A percentile compares a stretch with the other conserved stretches of the same genome.
phyloP scores from a whole-genome alignment of 1,139 yeast genomes.

The Yueomyces sp. region DNA sequence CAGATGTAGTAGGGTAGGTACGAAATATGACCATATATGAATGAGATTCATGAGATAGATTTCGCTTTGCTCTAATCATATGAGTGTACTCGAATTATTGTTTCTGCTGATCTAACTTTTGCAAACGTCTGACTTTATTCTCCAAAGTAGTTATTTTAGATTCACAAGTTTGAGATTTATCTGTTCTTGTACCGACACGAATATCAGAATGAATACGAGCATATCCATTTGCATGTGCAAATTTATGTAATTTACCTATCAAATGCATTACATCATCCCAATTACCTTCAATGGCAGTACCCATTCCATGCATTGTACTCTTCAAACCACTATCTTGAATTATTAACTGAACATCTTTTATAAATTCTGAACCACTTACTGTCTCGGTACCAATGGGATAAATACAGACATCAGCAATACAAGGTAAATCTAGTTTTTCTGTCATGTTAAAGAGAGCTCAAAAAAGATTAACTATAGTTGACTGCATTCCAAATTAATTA shows the following conservation, averaged over 20 bases:
- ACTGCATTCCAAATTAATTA: too few relatives aligned
- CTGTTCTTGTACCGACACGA: constrained; percentile 67
- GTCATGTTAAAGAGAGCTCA: background rate
- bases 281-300: constrained; percentile 80
- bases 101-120: too few relatives aligned
- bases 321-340: constrained; percentile 50
- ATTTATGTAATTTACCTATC: constrained; percentile 65
- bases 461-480: too few relatives aligned
- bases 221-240: constrained; percentile 55
- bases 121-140: background rate
- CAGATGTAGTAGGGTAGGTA: too few relatives aligned
- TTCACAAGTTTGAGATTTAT: constrained; percentile 49
- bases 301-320: constrained; percentile 74
- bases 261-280: constrained; percentile 76
- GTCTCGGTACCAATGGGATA: constrained; percentile 73
- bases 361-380: constrained; percentile 71
- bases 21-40: too few relatives aligned
- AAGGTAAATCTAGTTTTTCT: constrained; percentile 14
- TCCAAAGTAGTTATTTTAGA: constrained; percentile 36
- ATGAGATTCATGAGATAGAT: too few relatives aligned
- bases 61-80: too few relatives aligned
- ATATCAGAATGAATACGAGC: constrained; percentile 75
- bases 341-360: constrained; percentile 52
- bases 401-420: constrained; percentile 72
- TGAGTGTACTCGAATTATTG: too few relatives aligned